Base-by-base conservation (phyloP, 2,329 filamentous ascomycete species). In the Didymosphaeria variabile region DNA sequence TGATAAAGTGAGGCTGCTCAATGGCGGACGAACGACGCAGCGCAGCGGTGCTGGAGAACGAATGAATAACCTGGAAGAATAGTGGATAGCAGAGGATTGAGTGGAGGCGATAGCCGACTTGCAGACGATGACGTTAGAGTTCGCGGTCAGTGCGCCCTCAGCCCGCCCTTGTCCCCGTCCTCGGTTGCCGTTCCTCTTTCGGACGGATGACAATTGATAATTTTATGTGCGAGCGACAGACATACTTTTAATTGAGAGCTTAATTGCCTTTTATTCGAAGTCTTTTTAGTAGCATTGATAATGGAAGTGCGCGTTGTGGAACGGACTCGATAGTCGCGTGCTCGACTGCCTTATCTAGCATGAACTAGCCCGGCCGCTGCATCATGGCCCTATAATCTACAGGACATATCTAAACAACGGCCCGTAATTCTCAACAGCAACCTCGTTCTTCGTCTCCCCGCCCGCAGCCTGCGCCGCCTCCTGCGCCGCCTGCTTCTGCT, bases 381-480 rank as follows among this genome's bases (percentile, higher is more conserved):
- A 34, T 56, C 54, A 19, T 36, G 23, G 26, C 26, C 32, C 19
- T 55, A 32, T 31, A 45, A 50, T 44, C 53, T 68, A 77, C 64
- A 78, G 47, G 0, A 76, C 74, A 53, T 75, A 75, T 46, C 75
- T 64, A 51, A 74, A 77, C 46, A 63, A 51, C 1, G 74, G 75
- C 6, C 75, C 74, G 51, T 76, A 76, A 40, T 77, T 75, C 64
- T 77, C 76, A n/a, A 72, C 63, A 5, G 59, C 74, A 23, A 72
- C 62, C 44, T 59, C 67, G 8, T 60, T 58, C 44, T 66, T 62
- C 7, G 36, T 40, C 19, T 64, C 67, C 19, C 42, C 42, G 9
- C 13, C 50, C 3, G 67, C 68, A 45, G 61, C 53, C 8, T 44
- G 54, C 34, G 52, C 63, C 45, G 62, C 67, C 44, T 72, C 69